phyloP scores from a whole-genome alignment of 306 rosid genomes.

The Cucurbita argyrosperma region DNA sequence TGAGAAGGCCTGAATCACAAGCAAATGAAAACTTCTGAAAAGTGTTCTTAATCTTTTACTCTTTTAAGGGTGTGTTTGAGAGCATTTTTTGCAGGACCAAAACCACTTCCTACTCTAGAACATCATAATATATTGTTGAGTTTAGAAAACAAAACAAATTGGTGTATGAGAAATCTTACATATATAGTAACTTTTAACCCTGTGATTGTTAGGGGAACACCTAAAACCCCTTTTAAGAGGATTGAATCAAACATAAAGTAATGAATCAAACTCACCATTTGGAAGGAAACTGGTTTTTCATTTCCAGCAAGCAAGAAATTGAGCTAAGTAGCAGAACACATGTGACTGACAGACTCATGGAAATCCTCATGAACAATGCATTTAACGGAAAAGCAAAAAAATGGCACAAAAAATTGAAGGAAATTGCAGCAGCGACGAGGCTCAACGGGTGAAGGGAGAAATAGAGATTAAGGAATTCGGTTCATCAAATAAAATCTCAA shows the following conservation, averaged over 20 bases:
- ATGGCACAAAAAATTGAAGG: neutral
- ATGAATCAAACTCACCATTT: neutral
- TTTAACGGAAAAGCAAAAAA: neutral
- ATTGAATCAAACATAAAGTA: neutral
- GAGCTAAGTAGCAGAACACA: neutral
- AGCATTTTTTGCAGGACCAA: neutral
- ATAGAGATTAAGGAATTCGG: neutral
- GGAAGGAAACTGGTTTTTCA: neutral
- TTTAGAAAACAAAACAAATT: neutral
- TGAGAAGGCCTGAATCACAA: slow-evolving; percentile 25
- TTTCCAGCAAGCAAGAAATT: neutral
- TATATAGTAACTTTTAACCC: neutral
- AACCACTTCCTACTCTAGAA: neutral
- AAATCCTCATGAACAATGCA: neutral
- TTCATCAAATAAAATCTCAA: neutral
- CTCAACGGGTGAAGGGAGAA: neutral
- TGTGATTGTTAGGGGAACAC: neutral
- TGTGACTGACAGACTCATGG: too few relatives aligned
- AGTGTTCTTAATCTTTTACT: neutral
- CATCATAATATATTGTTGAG: neutral
- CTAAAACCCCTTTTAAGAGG: neutral
- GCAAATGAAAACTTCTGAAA: neutral
- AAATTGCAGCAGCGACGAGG: neutral
- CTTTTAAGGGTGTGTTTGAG: neutral
- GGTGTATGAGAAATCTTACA: neutral